Evolutionary conservation across 2,329 filamentous ascomycete genomes (phyloP).

Genomic region (Lecanicillium sp.): DNA sequence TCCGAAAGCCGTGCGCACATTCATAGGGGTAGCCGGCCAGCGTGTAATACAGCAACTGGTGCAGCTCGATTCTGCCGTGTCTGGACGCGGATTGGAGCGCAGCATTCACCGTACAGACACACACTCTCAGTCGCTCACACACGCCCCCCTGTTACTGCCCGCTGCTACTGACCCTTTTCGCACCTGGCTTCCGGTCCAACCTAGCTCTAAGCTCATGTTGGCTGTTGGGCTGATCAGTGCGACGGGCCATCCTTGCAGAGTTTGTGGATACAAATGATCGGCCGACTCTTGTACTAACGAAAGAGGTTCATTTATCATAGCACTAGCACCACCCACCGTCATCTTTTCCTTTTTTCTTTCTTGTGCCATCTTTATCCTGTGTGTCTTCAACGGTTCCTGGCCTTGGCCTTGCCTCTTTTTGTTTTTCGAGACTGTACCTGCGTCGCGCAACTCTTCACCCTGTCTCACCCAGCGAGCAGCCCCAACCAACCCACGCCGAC

Average conservation of each 20-base stretch:
- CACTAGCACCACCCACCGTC: conserved; percentile 3
- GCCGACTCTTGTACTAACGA: conserved; percentile 1
- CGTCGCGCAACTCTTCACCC: background rate
- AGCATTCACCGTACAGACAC: background rate
- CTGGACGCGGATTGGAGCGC: background rate
- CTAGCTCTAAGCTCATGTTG: background rate
- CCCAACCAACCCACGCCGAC: background rate
- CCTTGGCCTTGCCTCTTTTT: background rate
- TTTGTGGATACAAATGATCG: conserved; percentile 12
- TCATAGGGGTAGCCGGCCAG: background rate
- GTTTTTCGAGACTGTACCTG: background rate
- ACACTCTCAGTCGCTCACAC: background rate
- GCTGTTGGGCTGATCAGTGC: conserved; percentile 12
- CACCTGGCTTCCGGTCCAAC: background rate
- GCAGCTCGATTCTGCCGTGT: background rate
- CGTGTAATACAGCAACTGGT: background rate
- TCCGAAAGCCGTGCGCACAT: conserved; percentile 5
- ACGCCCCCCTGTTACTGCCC: background rate
- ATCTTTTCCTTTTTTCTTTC: background rate
- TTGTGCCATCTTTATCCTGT: background rate
- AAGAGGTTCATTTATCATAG: conserved; percentile 12
- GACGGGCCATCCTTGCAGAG: conserved; percentile 5
- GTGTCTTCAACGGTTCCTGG: background rate
- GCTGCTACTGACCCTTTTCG: background rate
- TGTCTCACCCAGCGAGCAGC: background rate